Base-by-base conservation (phyloP, 1,284 basidiomycete species). In the Papiliotrema flavescens region DNA sequence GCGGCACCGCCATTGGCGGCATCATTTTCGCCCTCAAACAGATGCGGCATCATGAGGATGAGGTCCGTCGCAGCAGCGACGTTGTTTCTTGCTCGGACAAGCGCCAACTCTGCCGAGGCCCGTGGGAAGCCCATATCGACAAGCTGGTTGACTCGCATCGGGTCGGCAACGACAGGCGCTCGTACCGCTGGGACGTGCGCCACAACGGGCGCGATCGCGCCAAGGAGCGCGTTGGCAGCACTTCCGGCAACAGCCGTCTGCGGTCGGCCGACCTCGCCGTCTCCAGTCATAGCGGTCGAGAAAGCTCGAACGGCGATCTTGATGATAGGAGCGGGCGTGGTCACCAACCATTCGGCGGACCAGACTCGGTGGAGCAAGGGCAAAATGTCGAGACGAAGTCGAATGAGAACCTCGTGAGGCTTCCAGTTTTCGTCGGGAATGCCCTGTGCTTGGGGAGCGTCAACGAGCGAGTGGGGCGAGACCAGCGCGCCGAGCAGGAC, bases 121-220 rank as follows among this genome's bases (percentile, higher is more conserved):
- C 90, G 84, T 24, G 89, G 85, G 78, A 98, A 99, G 48, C 96
- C 96, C 96, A 99, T 98, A 63, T 98, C 95, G 17, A 85, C 86
- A 47, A 98, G 80, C 65, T 91, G 87, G 47, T 84, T 82, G 45
- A 97, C 84, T 28, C 86, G 84, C 53, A 80, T 81, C 66, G 90
- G 88, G 66, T 90, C 88, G 0, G 87, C 84, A 2, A 82, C 58
- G n/a, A 64, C 23, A 20, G 57, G 65, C 15, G 47, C 48, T 36
- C 58, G 56, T 35, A 36, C 37, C 82, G 50, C 81, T 70, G 19
- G 49, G 19, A 79, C 76, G 22, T 39, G 54, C 20, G 53, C 34
- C n/a, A 45, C 24, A 22, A 49, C 20, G 26, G 43, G 48, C 37
- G 44, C 50, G 47, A 26, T 19, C 40, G 26, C 46, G n/a, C 23